A percentile compares a stretch with the other conserved stretches of the same genome.
These are phyloP conservation scores for Trichomonas gallinae DNA, from an alignment of 208 protist genomes.

Conservation along the genomic window DNA sequence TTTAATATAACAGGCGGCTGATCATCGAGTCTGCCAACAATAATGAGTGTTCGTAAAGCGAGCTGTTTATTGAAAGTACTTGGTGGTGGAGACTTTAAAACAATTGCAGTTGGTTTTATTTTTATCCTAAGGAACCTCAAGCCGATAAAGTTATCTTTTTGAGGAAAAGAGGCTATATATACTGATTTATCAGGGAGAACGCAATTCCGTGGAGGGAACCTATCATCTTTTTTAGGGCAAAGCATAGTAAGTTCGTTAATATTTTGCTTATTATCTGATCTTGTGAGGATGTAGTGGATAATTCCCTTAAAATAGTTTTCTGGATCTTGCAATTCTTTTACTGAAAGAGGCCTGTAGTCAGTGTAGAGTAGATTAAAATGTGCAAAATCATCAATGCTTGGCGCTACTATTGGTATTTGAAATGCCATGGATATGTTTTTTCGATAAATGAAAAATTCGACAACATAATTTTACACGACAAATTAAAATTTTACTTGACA, in stretches of 20 bases:
- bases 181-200: not conserved
- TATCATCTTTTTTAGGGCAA: not conserved
- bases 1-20: not conserved
- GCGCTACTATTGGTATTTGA: too few species aligned
- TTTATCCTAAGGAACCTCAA: not conserved
- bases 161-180: not conserved
- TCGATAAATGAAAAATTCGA: too few species aligned
- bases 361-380: too few species aligned
- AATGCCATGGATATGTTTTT: too few species aligned
- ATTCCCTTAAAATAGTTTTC: not conserved
- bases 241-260: not conserved
- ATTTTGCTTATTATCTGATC: not conserved
- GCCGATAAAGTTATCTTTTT: not conserved
- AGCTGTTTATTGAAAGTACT: not conserved
- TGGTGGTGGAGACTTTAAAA: not conserved
- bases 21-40: not conserved
- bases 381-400: too few species aligned
- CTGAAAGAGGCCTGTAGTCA: too few species aligned
- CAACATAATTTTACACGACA: too few species aligned
- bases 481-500: too few species aligned
- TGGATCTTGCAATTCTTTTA: too few species aligned
- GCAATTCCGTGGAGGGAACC: not conserved
- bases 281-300: not conserved
- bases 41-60: not conserved
- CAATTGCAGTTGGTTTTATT: not conserved